These are phyloP conservation scores for Leishmania lainsoni DNA, from an alignment of 208 protist species.

Conservation along the genomic window DNA sequence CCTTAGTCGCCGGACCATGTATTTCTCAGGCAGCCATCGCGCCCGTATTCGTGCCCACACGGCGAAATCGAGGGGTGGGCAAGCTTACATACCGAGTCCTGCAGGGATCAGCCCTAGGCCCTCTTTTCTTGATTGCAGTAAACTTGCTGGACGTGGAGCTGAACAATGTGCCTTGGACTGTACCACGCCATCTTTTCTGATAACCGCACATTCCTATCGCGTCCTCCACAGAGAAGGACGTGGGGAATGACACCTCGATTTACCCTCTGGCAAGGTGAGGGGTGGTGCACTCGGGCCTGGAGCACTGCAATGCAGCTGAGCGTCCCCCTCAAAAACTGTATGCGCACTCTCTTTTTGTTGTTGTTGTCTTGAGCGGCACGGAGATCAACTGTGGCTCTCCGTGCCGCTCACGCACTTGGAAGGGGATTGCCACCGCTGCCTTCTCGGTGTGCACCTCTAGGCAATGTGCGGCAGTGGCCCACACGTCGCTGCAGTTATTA, in stretches of 20 bases:
- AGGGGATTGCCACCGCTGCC: too few species aligned
- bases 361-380: background rate
- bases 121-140: background rate
- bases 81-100: background rate
- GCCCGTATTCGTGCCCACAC: background rate
- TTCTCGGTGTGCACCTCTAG: too few species aligned
- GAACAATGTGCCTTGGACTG: too few species aligned
- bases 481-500: too few species aligned
- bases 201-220: background rate
- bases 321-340: too few species aligned
- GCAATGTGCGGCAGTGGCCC: too few species aligned
- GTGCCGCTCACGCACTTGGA: background rate
- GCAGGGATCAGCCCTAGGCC: background rate
- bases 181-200: background rate
- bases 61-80: background rate
- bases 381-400: background rate
- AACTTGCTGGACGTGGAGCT: background rate
- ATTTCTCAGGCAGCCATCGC: background rate
- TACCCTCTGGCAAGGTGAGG: background rate
- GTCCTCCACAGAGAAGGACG: background rate
- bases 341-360: too few species aligned
- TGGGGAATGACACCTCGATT: background rate
- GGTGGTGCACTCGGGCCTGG: too few species aligned
- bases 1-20: background rate
- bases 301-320: too few species aligned